Base-by-base conservation (phyloP, 192 early-diverging fungal genomes). In the Rhizoclosmatium globosum region DNA sequence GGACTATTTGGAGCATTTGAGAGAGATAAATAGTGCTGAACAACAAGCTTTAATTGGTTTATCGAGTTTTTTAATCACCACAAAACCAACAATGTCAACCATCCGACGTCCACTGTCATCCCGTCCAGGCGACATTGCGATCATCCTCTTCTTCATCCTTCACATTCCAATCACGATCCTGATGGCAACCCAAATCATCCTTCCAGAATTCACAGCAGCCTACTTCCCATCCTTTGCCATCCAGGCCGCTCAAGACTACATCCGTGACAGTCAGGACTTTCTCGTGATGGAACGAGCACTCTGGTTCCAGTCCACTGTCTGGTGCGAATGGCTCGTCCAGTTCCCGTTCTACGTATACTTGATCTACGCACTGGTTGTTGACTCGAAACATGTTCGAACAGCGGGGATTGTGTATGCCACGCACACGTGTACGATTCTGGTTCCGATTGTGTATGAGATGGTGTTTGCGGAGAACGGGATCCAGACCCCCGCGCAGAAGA, bases 141-240 rank as follows among this genome's bases (percentile, higher is more conserved):
- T 80, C 44, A 38, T 80, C 64, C 7, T 50, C 46, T 80, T 64
- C 79, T 80, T 80, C 64, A 71, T 47, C 42, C 43, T 76, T 15
- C 79, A 80, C 79, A 76, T 80, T 47, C 79, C 79, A 13, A 65
- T 80, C 65, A 80, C 71, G n/a, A 53, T 80, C 47, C 57, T 80
- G 2, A 21, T 80, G 21, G 79, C 21, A 39, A 45, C 72, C 71
- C 79, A 80, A 43, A 39, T 60, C 23, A 21, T 76, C 19, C n/a
- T 65, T 1, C 79, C 79, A 43, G 56, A 53, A 46, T 71, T 21
- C 48, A 71, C 69, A 17, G 15, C 2, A 2, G 11, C 45, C 31
- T 17, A 43, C 59, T 74, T n/a, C 39, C 79, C 71, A 4, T 9
- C 9, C 3, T 48, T 41, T 11, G 41, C 70, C 68, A 39, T 44